Evolutionary conservation across 306 rosid species (phyloP).

Genomic region (Astragalus membranaceus): DNA sequence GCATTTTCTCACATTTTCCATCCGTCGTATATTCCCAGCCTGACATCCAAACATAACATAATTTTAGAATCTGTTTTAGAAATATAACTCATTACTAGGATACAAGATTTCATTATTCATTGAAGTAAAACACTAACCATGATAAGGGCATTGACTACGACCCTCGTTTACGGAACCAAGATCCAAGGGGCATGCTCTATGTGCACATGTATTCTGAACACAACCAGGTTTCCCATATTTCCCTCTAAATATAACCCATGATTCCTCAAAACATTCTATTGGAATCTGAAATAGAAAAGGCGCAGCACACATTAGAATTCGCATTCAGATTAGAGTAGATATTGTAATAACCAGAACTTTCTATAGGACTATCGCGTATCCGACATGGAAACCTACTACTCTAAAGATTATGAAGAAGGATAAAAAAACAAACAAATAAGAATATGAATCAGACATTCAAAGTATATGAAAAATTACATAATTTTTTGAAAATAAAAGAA

Average conservation of each 20-base stretch:
- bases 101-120: background rate
- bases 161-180: slow-evolving; percentile 94
- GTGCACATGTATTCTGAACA: slow-evolving; percentile 93
- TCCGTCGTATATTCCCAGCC: slow-evolving; percentile 95
- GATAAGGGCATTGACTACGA: slow-evolving; percentile 90
- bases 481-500: background rate
- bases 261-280: slow-evolving; percentile 85
- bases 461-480: background rate
- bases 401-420: no score
- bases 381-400: background rate
- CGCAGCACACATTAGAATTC: background rate
- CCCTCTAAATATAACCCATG: slow-evolving; percentile 94
- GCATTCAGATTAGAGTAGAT: background rate
- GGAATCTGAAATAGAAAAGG: slow-evolving; percentile 68
- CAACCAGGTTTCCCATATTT: slow-evolving; percentile 94
- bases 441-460: no score
- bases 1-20: slow-evolving; percentile 98
- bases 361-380: background rate
- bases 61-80: slow-evolving; percentile 4
- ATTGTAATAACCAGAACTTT: background rate
- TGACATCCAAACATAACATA: slow-evolving; percentile 35
- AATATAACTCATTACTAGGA: background rate
- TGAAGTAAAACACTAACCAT: slow-evolving; percentile 47
- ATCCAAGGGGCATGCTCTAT: slow-evolving; percentile 92
- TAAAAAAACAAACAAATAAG: no score